Percentiles rank a stretch among this genome's conserved stretches.
These are phyloP conservation scores for Coriolopsis trogii DNA, from an alignment of 1,284 basidiomycete genomes.

Conservation along the genomic window DNA sequence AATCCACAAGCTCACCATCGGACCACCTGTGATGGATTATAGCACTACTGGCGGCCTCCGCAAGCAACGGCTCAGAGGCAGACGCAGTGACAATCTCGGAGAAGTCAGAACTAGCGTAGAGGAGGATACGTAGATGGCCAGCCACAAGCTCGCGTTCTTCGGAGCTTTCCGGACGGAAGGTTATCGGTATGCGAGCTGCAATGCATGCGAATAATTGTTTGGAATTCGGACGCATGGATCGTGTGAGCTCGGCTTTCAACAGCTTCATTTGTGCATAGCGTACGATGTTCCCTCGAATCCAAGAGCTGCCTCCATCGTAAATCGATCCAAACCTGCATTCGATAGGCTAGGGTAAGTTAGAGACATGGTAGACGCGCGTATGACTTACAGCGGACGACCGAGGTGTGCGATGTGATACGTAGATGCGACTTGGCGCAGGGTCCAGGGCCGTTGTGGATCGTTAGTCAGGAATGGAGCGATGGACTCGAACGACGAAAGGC, in stretches of 20 bases:
- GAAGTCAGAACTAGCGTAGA: slow-evolving; percentile 23
- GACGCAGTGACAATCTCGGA: slow-evolving; percentile 28
- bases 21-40: not conserved
- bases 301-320: slow-evolving; percentile 2
- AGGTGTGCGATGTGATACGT: slow-evolving; percentile 31
- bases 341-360: not conserved
- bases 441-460: slow-evolving; percentile 4
- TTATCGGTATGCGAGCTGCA: slow-evolving; percentile 30
- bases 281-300: slow-evolving; percentile 20
- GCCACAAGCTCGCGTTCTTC: slow-evolving; percentile 32
- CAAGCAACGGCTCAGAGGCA: slow-evolving; percentile 33
- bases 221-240: not conserved
- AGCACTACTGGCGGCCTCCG: slow-evolving; percentile 26
- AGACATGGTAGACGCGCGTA: not conserved
- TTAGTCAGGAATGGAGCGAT: not conserved
- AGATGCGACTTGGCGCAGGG: slow-evolving; percentile 12
- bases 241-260: not conserved
- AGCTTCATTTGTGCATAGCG: not conserved
- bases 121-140: slow-evolving; percentile 34
- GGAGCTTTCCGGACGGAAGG: slow-evolving; percentile 23
- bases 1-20: slow-evolving; percentile 1
- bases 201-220: slow-evolving; percentile 32
- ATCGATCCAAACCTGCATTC: slow-evolving; percentile 12
- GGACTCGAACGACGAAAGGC: not conserved
- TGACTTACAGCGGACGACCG: slow-evolving; percentile 20